These are phyloP conservation scores for Leccinum fuscescens DNA, from an alignment of 1,284 basidiomycete genomes.

Conservation along the genomic window DNA sequence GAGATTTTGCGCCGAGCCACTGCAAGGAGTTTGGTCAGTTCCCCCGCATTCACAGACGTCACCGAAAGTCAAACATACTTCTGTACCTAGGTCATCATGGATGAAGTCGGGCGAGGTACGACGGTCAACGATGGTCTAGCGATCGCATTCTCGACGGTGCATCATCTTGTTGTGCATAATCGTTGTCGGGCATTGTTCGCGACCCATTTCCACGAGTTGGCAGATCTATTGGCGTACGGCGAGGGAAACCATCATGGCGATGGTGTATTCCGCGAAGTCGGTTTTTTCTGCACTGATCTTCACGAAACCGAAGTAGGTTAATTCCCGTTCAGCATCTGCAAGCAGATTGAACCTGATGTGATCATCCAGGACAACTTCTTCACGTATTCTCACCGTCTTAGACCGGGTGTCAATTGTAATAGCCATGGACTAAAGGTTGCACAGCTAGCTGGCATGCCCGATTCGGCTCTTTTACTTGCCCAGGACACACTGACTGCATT, in stretches of 20 bases:
- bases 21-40: constrained; percentile 69
- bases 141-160: constrained; percentile 88
- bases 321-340: neutral
- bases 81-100: constrained; percentile 82
- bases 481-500: constrained; percentile 46
- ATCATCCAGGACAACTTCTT: constrained; percentile 63
- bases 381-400: constrained; percentile 80
- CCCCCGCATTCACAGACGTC: neutral
- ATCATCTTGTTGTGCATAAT: constrained; percentile 77
- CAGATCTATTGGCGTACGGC: constrained; percentile 74
- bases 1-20: constrained; percentile 84
- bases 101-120: constrained; percentile 95
- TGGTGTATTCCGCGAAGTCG: constrained; percentile 57
- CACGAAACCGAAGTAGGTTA: constrained; percentile 65
- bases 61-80: constrained; percentile 1
- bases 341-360: neutral
- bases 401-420: constrained; percentile 83
- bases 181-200: constrained; percentile 87
- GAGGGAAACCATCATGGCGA: constrained; percentile 36
- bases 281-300: constrained; percentile 89
- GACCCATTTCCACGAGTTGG: constrained; percentile 95
- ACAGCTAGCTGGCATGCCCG: constrained; percentile 83
- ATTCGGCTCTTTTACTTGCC: constrained; percentile 59
- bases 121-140: constrained; percentile 90
- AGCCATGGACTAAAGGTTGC: constrained; percentile 95